Evolutionary conservation across 805 yeast species (phyloP).

Genomic region (Yamadazyma insecticola): DNA sequence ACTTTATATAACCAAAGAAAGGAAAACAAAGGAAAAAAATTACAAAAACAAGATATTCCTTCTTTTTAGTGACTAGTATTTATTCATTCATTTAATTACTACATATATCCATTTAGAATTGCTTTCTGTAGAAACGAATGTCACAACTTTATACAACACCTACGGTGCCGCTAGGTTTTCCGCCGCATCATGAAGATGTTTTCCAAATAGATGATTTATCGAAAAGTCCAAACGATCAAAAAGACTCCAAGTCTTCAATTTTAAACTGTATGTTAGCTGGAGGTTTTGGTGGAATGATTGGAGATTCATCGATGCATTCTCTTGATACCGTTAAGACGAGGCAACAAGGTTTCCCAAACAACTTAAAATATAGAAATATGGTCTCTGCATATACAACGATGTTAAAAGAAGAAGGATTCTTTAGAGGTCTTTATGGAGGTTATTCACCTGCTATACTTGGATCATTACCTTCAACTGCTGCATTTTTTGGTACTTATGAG

Average conservation of each 20-base stretch:
- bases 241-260: conserved; percentile 42
- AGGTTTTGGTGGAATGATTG: conserved; percentile 90
- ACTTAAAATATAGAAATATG: conserved; percentile 67
- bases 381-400: conserved; percentile 71
- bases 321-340: conserved; percentile 95
- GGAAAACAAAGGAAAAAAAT: too few relatives aligned
- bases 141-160: conserved; percentile 25
- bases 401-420: conserved; percentile 77
- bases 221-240: background rate
- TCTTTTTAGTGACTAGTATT: too few relatives aligned
- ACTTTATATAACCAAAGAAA: too few relatives aligned
- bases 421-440: conserved; percentile 86
- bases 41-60: too few relatives aligned
- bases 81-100: too few relatives aligned
- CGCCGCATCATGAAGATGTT: conserved; percentile 18
- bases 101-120: too few relatives aligned
- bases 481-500: conserved; percentile 93
- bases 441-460: conserved; percentile 90
- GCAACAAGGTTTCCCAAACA: conserved; percentile 87
- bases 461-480: conserved; percentile 87
- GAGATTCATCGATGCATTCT: conserved; percentile 92
- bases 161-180: conserved; percentile 32
- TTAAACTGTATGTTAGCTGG: conserved; percentile 77
- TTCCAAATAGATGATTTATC: background rate
- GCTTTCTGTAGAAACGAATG: too few relatives aligned